Percentiles rank a stretch among this genome's conserved stretches.
Evolutionary conservation across 495 filamentous ascomycete genomes (phyloP).

Genomic region (Cudoniella acicularis): DNA sequence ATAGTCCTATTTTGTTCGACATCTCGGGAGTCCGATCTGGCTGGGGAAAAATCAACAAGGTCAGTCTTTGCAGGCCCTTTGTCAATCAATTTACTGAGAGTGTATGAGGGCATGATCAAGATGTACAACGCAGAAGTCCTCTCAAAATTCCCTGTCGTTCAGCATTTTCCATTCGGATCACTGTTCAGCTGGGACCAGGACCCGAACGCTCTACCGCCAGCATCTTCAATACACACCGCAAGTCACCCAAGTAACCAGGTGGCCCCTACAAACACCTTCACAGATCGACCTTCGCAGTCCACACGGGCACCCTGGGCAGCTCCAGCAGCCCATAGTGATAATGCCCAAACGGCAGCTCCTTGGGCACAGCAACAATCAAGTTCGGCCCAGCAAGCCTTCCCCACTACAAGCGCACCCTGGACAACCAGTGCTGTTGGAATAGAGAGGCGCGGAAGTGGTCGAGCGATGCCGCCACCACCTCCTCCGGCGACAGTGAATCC

Average conservation of each 20-base stretch:
- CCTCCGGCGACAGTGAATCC: too few relatives aligned
- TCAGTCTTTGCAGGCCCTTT: conserved; percentile 27
- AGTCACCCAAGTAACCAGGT: conserved; percentile 46
- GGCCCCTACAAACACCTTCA: background rate
- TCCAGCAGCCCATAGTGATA: conserved; percentile 32
- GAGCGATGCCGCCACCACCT: background rate
- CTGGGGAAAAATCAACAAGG: conserved; percentile 99
- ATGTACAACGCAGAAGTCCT: conserved; percentile 97
- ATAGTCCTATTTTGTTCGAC: conserved; percentile 92
- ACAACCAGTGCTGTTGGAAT: too few relatives aligned
- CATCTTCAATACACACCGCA: conserved; percentile 49
- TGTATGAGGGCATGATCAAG: conserved; percentile 74
- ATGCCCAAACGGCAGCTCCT: conserved; percentile 18
- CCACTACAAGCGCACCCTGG: conserved; percentile 46
- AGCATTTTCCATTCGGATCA: conserved; percentile 92
- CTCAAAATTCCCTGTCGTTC: conserved; percentile 92
- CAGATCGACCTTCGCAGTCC: conserved; percentile 27
- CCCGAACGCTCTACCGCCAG: conserved; percentile 50
- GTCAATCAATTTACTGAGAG: conserved; percentile 18
- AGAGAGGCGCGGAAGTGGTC: too few relatives aligned
- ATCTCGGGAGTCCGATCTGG: conserved; percentile 85
- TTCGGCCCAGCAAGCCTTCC: conserved; percentile 29
- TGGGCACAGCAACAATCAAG: conserved; percentile 10
- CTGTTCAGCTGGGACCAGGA: conserved; percentile 80
- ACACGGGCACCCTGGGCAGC: conserved; percentile 30